Percentiles rank a stretch among this genome's conserved stretches.
Evolutionary conservation across 148 eudicot species (phyloP).

Genomic region (Dysphania ambrosioides): DNA sequence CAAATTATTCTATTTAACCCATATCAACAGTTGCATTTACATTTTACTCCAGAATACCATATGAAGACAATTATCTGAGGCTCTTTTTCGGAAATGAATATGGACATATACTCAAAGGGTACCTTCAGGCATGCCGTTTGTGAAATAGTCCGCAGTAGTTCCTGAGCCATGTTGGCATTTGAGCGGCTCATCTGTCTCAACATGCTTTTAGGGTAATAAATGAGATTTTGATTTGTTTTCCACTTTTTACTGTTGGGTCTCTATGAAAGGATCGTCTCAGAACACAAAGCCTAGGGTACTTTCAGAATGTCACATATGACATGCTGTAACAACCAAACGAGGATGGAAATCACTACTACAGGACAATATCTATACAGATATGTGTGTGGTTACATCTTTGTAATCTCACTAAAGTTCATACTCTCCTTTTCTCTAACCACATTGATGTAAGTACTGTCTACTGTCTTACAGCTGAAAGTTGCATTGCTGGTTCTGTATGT

Average conservation of each 20-base stretch:
- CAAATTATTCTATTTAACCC: conserved; percentile 82
- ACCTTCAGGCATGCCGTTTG: conserved; percentile 83
- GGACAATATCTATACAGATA: no score
- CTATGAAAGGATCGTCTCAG: neutral
- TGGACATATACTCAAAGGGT: conserved; percentile 59
- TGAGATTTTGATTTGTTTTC: neutral
- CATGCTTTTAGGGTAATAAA: neutral
- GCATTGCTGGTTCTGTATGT: neutral
- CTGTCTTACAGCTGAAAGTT: neutral
- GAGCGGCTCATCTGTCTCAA: neutral
- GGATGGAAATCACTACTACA: neutral
- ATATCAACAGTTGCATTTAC: conserved; percentile 60
- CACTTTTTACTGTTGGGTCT: neutral
- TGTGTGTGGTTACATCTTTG: neutral
- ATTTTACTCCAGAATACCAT: conserved; percentile 64
- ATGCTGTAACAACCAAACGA: neutral
- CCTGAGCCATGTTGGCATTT: neutral
- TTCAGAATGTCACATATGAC: neutral
- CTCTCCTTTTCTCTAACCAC: neutral
- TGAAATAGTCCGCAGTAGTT: conserved; percentile 28
- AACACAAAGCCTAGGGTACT: neutral
- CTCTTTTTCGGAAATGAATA: conserved; percentile 73
- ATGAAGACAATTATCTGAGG: conserved; percentile 79
- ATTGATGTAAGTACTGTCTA: neutral
- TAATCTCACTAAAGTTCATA: neutral